Evolutionary conservation across 1,284 basidiomycete genomes (phyloP).

Genomic region (Ceratobasidium sp.): DNA sequence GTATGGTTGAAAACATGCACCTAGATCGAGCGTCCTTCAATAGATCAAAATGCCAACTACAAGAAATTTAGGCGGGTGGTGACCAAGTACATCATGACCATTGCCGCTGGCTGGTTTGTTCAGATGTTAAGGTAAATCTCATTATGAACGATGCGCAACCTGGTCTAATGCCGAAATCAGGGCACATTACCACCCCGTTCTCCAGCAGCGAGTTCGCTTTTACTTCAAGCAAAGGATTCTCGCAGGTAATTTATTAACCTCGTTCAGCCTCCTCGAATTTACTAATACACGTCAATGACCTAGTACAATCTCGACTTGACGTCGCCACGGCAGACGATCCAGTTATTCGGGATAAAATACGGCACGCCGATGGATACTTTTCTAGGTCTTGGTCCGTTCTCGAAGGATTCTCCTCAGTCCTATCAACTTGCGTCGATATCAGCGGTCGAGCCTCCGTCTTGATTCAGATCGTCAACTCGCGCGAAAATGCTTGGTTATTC

Average conservation of each 20-base stretch:
- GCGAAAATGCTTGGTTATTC: background rate
- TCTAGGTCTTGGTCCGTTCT: slow-evolving; percentile 18
- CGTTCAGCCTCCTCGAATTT: background rate
- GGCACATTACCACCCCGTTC: slow-evolving; percentile 14
- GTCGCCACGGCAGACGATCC: slow-evolving; percentile 4
- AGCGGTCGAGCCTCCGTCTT: slow-evolving; percentile 5
- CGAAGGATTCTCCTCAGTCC: background rate
- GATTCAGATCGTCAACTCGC: background rate
- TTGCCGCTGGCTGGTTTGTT: slow-evolving; percentile 1
- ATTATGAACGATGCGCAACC: background rate
- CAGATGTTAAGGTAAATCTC: slow-evolving; percentile 15
- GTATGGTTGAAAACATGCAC: background rate
- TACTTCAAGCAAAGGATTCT: slow-evolving; percentile 43
- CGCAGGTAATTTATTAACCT: slow-evolving; percentile 5
- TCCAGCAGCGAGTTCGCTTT: slow-evolving; percentile 31
- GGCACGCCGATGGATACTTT: slow-evolving; percentile 9
- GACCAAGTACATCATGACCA: slow-evolving; percentile 3
- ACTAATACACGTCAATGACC: background rate
- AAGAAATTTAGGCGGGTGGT: background rate
- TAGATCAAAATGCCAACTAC: background rate
- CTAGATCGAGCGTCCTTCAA: slow-evolving; percentile 5
- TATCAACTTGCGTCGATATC: background rate
- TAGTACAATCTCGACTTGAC: slow-evolving; percentile 24
- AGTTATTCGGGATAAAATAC: background rate
- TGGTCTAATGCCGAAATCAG: background rate